Percentiles rank a stretch among this genome's conserved stretches.
phyloP scores from a whole-genome alignment of 208 protist genomes.

The Chromosphaera perkinsii region DNA sequence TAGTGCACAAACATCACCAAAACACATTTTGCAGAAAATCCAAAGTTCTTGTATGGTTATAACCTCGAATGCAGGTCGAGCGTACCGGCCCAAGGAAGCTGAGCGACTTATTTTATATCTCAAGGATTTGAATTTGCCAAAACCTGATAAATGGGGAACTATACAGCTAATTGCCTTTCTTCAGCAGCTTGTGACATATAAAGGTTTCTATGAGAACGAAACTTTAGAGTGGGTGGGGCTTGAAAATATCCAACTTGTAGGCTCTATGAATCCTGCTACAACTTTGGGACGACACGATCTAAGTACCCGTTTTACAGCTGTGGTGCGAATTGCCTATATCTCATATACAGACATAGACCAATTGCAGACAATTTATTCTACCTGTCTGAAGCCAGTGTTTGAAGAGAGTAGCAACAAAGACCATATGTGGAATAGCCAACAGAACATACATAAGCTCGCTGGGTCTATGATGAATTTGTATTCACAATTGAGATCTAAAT shows the following conservation, averaged over 20 bases:
- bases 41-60: conserved; percentile 89
- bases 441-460: no score
- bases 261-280: conserved; percentile 93
- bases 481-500: no score
- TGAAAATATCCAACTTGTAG: conserved; percentile 80
- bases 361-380: no score
- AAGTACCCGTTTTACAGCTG: conserved; percentile 82
- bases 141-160: conserved; percentile 92
- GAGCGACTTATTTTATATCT: conserved; percentile 95
- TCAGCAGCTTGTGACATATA: conserved; percentile 93
- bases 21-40: conserved; percentile 90
- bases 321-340: no score
- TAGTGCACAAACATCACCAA: conserved; percentile 79
- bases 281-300: conserved; percentile 84
- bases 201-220: conserved; percentile 34
- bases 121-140: conserved; percentile 97
- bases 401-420: no score
- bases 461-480: no score
- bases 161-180: conserved; percentile 94
- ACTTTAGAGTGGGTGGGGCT: conserved; percentile 21
- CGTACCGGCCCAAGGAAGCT: conserved; percentile 74
- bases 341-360: no score
- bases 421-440: no score
- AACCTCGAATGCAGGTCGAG: conserved; percentile 63
- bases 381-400: no score